Evolutionary conservation across 1,284 basidiomycete genomes (phyloP).

Genomic region (Microbotryum intermedium): DNA sequence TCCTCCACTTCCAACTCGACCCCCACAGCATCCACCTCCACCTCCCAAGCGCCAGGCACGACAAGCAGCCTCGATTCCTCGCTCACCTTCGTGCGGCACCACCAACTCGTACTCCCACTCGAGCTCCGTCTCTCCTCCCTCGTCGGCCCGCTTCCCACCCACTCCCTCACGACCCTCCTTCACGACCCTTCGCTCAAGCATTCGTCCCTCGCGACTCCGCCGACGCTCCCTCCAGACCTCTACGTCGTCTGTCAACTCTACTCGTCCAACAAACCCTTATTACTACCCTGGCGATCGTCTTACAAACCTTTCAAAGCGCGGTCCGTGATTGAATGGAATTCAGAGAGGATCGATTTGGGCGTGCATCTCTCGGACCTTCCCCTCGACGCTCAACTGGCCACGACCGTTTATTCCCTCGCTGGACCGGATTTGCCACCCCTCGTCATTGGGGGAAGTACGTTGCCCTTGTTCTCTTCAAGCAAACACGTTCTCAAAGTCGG

Average conservation of each 20-base stretch:
- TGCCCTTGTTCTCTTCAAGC: constrained; percentile 71
- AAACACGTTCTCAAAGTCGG: constrained; percentile 84
- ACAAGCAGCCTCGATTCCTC: constrained; percentile 26
- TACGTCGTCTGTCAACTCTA: constrained; percentile 85
- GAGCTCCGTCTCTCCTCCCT: constrained; percentile 60
- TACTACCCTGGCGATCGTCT: constrained; percentile 78
- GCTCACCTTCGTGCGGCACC: constrained; percentile 75
- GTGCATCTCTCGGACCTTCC: constrained; percentile 87
- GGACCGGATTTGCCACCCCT: constrained; percentile 54
- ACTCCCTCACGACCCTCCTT: constrained; percentile 6
- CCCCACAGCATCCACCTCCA: too few relatives aligned
- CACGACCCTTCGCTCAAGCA: constrained; percentile 16
- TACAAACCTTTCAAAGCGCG: constrained; percentile 82
- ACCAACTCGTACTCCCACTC: constrained; percentile 73
- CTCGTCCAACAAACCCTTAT: constrained; percentile 85
- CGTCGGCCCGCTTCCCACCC: constrained; percentile 7
- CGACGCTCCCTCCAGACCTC: constrained; percentile 68
- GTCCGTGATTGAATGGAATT: constrained; percentile 69
- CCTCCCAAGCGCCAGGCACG: too few relatives aligned
- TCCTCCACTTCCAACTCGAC: too few relatives aligned
- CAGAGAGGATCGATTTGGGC: constrained; percentile 77
- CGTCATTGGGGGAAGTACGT: constrained; percentile 75
- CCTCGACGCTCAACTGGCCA: constrained; percentile 73
- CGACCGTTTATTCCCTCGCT: constrained; percentile 91
- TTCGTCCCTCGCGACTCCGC: constrained; percentile 52